phyloP scores from a whole-genome alignment of 1,139 yeast genomes.

The Taphrina betulina region DNA sequence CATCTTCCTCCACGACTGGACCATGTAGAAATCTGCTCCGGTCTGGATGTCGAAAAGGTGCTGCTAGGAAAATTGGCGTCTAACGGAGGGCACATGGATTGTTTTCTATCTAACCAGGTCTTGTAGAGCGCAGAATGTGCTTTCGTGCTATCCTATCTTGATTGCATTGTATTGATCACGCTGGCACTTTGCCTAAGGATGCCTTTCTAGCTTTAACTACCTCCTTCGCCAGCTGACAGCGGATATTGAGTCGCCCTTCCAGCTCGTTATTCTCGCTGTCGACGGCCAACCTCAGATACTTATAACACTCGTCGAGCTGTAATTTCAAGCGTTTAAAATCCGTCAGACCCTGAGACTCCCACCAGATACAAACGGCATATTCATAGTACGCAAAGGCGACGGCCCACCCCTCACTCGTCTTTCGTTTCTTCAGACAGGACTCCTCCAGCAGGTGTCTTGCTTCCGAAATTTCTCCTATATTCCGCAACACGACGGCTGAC shows the following conservation, averaged over 20 bases:
- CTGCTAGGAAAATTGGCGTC: too few relatives aligned
- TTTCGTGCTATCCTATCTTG: too few relatives aligned
- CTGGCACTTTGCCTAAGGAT: too few relatives aligned
- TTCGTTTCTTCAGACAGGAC: slow-evolving; percentile 8
- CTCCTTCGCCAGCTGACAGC: slow-evolving; percentile 32
- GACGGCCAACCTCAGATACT: slow-evolving; percentile 26
- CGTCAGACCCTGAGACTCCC: slow-evolving; percentile 12
- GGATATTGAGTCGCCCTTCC: slow-evolving; percentile 33
- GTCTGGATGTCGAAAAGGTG: too few relatives aligned
- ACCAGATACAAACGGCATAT: slow-evolving; percentile 29
- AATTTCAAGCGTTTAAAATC: not conserved
- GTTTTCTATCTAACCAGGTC: too few relatives aligned
- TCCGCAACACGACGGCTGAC: slow-evolving; percentile 32
- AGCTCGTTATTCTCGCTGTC: slow-evolving; percentile 33
- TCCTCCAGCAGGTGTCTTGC: slow-evolving; percentile 13
- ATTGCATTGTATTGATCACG: too few relatives aligned
- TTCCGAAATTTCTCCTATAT: slow-evolving; percentile 8
- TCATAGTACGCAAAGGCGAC: slow-evolving; percentile 33
- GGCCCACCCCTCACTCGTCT: slow-evolving; percentile 32
- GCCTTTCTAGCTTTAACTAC: slow-evolving; percentile 31
- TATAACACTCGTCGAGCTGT: slow-evolving; percentile 27
- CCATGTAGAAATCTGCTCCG: too few relatives aligned
- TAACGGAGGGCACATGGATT: too few relatives aligned
- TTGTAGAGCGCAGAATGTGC: too few relatives aligned
- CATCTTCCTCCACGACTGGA: too few relatives aligned